A percentile compares a stretch with the other conserved stretches of the same genome.
Conservation (phyloP, 2,329 filamentous ascomycete species). For the Emmonsiellopsis sp. region DNA sequence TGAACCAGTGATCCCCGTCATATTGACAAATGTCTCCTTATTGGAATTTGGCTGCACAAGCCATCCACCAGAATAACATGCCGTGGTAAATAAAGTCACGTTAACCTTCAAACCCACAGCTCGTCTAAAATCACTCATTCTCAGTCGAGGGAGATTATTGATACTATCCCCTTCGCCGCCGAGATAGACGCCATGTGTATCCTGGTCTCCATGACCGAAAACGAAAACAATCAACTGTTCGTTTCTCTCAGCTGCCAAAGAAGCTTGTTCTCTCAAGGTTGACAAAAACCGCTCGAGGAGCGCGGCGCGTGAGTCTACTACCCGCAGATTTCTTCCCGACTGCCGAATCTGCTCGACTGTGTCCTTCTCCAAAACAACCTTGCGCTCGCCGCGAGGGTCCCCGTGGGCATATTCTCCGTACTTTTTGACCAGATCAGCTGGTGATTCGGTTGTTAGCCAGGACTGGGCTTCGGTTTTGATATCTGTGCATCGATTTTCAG, state of each 20-base stretch:
- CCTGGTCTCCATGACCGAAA: not conserved
- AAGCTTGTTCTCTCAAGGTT: not conserved
- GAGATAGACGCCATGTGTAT: not conserved
- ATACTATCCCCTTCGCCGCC: not conserved
- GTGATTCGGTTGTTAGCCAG: constrained; percentile 11
- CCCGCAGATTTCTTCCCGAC: not conserved
- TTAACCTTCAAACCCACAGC: not conserved
- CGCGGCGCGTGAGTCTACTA: not conserved
- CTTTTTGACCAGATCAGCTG: constrained; percentile 8
- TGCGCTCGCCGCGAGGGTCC: constrained; percentile 3
- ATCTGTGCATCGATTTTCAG: not conserved
- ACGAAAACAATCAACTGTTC: not conserved
- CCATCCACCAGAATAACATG: not conserved
- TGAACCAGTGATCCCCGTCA: not conserved
- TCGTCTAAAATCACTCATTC: not conserved
- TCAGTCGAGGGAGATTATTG: not conserved
- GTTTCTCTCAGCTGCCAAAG: not conserved
- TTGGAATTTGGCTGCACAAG: not conserved
- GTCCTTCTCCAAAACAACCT: constrained; percentile 10
- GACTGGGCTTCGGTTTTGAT: not conserved
- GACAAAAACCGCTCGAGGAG: not conserved
- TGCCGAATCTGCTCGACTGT: not conserved
- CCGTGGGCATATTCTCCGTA: constrained; percentile 12
- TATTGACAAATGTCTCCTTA: not conserved
- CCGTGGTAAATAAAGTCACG: not conserved